A percentile compares a stretch with the other conserved stretches of the same genome.
Evolutionary conservation across 352 stramenopile species (phyloP).

Genomic region (Phytophthora fragariae): DNA sequence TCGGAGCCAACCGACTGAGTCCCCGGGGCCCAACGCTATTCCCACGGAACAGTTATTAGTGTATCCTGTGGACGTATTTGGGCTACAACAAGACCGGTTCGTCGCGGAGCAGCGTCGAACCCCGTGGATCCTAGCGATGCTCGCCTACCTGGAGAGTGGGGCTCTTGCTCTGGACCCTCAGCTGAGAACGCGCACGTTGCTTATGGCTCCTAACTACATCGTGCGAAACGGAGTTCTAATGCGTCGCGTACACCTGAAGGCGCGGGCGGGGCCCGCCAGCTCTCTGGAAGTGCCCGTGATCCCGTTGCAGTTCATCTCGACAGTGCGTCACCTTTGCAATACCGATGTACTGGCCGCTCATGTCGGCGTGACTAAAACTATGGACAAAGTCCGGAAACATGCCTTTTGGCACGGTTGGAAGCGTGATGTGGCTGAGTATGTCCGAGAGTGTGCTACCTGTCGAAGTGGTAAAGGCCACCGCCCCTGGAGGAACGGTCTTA

Average conservation of each 20-base stretch:
- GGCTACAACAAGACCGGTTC: neutral
- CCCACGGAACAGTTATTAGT: neutral
- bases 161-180: neutral
- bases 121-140: neutral
- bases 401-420: no score
- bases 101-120: neutral
- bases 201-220: neutral
- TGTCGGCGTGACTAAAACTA: neutral
- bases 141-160: neutral
- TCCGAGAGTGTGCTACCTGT: no score
- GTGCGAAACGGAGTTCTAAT: neutral
- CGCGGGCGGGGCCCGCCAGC: neutral
- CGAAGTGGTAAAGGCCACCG: conserved; percentile 6
- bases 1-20: neutral
- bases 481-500: conserved; percentile 3
- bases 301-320: neutral
- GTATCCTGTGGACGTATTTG: neutral
- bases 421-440: no score
- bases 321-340: neutral
- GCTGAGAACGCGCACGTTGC: neutral
- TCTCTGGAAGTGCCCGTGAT: neutral
- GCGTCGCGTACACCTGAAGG: neutral
- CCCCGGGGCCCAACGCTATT: no score
- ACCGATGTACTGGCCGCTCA: neutral
- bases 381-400: neutral